phyloP scores from a whole-genome alignment of 768 basidiomycete genomes.

The Lactarius tabidus region DNA sequence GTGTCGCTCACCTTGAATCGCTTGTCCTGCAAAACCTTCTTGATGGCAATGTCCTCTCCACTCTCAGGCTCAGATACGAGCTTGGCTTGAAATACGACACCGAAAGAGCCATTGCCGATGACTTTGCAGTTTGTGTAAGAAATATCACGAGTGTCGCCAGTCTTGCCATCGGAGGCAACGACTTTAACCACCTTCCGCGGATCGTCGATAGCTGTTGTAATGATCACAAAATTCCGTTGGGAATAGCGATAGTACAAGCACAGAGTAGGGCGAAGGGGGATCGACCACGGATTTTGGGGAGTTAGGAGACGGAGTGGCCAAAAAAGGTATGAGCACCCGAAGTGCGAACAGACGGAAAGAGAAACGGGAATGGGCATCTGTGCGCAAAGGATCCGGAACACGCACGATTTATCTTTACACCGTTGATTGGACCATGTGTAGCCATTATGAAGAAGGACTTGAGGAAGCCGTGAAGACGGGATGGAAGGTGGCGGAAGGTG shows the following conservation, averaged over 20 bases:
- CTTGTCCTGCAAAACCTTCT: constrained; percentile 99
- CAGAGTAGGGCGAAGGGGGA: constrained; percentile 30
- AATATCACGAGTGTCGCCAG: constrained; percentile 81
- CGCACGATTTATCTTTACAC: constrained; percentile 78
- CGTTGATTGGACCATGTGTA: constrained; percentile 75
- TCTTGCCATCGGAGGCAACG: constrained; percentile 91
- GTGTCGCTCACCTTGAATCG: constrained; percentile 88
- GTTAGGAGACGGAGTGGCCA: constrained; percentile 19
- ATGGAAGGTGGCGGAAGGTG: constrained; percentile 4
- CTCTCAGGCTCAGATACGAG: constrained; percentile 63
- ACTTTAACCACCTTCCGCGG: constrained; percentile 96
- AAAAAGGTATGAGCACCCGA: constrained; percentile 32
- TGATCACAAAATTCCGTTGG: constrained; percentile 26
- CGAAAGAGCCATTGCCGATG: constrained; percentile 98
- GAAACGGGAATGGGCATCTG: constrained; percentile 18
- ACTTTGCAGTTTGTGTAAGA: constrained; percentile 98
- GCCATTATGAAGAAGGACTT: constrained; percentile 40
- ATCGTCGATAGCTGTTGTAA: constrained; percentile 76
- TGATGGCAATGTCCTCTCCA: constrained; percentile 93
- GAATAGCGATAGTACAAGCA: constrained; percentile 27
- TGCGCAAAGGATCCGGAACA: constrained; percentile 28
- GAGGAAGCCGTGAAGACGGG: constrained; percentile 5
- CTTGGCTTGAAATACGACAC: constrained; percentile 96
- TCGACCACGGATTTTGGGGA: constrained; percentile 10
- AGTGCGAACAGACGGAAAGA: constrained; percentile 27